Evolutionary conservation across 2,329 filamentous ascomycete genomes (phyloP).

Genomic region (Penicillium nordicum): DNA sequence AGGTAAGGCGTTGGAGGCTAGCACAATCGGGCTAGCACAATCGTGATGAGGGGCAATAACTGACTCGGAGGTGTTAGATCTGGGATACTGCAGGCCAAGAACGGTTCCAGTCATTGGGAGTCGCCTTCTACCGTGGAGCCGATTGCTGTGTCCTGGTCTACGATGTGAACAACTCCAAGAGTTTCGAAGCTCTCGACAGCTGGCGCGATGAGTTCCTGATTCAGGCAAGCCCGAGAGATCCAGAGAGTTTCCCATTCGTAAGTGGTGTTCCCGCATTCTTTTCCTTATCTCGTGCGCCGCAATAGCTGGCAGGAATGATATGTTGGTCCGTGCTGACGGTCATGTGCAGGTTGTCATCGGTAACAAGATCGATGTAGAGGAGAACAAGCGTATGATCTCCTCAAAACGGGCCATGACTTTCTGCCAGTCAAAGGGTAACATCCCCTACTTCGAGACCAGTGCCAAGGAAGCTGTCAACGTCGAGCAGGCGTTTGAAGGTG

Average conservation of each 20-base stretch:
- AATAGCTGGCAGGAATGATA: not conserved
- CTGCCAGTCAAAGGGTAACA: constrained; percentile 94
- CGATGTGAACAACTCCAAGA: constrained; percentile 99
- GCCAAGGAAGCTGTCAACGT: constrained; percentile 99
- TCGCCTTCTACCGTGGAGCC: constrained; percentile 94
- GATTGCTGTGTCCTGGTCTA: constrained; percentile 98
- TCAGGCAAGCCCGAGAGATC: constrained; percentile 92
- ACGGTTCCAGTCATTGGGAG: constrained; percentile 92
- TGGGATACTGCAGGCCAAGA: constrained; percentile 99
- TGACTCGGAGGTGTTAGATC: constrained; percentile 55
- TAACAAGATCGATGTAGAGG: constrained; percentile 98
- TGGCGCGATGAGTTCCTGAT: constrained; percentile 99
- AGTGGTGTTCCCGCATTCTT: constrained; percentile 33
- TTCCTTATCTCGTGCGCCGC: not conserved
- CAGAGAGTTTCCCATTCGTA: constrained; percentile 96
- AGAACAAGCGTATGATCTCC: constrained; percentile 95
- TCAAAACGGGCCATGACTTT: constrained; percentile 96
- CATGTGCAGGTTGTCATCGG: constrained; percentile 75
- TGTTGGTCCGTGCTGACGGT: constrained; percentile 10
- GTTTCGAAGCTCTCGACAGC: constrained; percentile 95
- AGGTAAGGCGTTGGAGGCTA: constrained; percentile 54
- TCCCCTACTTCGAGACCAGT: constrained; percentile 98
- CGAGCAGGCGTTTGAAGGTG: constrained; percentile 77
- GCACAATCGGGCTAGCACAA: not conserved
- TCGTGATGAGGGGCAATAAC: constrained; percentile 5